Evolutionary conservation across 1,139 yeast species (phyloP), one percentile per base, ranked within the genome.

Genomic region (Zhuliangozyma blackwelliae): DNA sequence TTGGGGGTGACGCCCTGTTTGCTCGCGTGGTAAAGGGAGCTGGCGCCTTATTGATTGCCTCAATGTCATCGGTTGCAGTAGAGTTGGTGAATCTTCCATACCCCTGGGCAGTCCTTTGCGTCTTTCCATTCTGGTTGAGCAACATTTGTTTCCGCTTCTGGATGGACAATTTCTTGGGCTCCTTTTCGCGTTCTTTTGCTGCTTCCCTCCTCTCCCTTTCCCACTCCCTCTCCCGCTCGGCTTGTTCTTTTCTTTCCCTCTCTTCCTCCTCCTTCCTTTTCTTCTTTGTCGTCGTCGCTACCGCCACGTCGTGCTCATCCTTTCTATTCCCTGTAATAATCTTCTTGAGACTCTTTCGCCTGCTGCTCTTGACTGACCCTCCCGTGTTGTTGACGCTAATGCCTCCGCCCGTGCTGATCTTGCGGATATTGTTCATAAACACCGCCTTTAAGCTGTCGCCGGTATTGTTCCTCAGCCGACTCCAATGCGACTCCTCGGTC

Each of bases 81-180:
- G 40, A 44, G 9, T 50, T 84, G 1, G 89, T 82, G 52, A 72
- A 83, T 48, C 76, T 75, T 3, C 95, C 95, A 52, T 86, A 86
- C 0, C 95, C 95, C 11, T 64, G 60, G 0, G 95, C 95, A 0
- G 89, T 79, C 48, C 75, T 78, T 5, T 76, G 71, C 10, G 74
- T 67, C 2, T 75, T 70, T 27, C 70, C 71, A 16, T 67, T 66
- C 38, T 57, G 63, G 44, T 61, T 70, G 44, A 85, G 62, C 29
- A 83, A 65, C 46, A 72, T 70, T 40, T 81, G 82, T 52, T 84
- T 82, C 44, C 94, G 67, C 49, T 77, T 71, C 55, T 84, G 94
- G 38, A 86, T 78, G 0, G 82, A 74, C 8, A 63, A 47, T 59
- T 68, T 62, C 35, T 58, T 50, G 11, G 55, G 37, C 28, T 32